Evolutionary conservation across 2,329 filamentous ascomycete species (phyloP), one percentile per base, ranked within the genome.

Genomic region (Pyrenophora seminiperda): DNA sequence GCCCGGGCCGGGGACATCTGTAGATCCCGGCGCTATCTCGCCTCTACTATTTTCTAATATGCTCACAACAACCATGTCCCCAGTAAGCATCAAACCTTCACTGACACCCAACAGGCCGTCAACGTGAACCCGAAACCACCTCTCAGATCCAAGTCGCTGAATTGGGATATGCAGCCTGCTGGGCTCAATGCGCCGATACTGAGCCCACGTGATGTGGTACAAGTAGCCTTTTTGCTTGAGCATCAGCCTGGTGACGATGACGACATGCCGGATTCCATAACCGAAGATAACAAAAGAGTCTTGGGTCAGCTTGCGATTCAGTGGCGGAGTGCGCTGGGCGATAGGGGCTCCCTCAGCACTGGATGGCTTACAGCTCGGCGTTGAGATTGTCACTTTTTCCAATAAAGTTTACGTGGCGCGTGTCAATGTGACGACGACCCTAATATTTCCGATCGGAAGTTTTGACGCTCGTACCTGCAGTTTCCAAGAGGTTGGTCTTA

Each of bases 291-390:
- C 14, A 77, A 80, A 53, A 77, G 89, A 30, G 78, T 87, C 15
- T 85, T 97, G 67, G 93, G 92, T 4, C 86, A 94, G 56, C 74
- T 97, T 59, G 87, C 86, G 34, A 89, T 97, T 51, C 88, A 90
- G 46, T 99, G 94, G 94, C 82, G 90, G 56, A 88, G 89, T 30
- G 84, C 89, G 54, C 92, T 97, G 88, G 94, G 94, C 0, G 94
- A 93, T 74, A 83, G 84, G 63, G 94, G 94, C 0, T 92, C 86
- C 62, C 77, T 99, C 68, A 91, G 87, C 36, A 99, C 94, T 5
- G 92, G 92, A 7, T 93, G 88, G 79, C 76, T 96, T 32, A 73
- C 69, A 18, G 68, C 70, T 53, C 61, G 71, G 46, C 62, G 66
- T 37, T 72, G 67, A 72, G 53, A 19, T 17, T 36, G 37, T 14